Base-by-base conservation (phyloP, 192 early-diverging fungal species). In the Haplosporangium gracile region DNA sequence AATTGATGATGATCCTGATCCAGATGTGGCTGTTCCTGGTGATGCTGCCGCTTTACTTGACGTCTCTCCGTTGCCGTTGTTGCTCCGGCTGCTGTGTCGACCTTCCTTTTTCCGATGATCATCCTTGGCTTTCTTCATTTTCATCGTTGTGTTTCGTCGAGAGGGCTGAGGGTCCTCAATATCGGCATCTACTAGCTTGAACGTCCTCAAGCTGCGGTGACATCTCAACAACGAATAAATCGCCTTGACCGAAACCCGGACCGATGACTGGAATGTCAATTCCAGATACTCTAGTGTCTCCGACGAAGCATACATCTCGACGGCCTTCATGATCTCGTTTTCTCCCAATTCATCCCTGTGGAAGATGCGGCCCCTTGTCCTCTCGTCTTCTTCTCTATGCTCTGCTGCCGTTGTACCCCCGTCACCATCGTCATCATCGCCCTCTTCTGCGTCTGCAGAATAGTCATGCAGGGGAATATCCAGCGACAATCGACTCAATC, bases 121-220 rank as follows among this genome's bases (percentile, higher is more conserved):
- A 51, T 53, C 53, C 5, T 45, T 70, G 22, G 0, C 8, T 16
- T 47, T 57, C 10, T 68, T 45, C 42, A 68, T 20, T 13, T 68
- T 68, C 24, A 42, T 40, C 13, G 2, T 18, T 51, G 39, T 26
- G 24, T 16, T 16, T 51, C 34, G 26, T 51, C 49, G 49, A 51
- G 49, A 29, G 34, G 22, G 0, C 4, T 8, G 10, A 4, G 60
- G 43, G 1, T 81, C 80, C 65, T 70, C 74, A 70, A 81, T 76
- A 71, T 81, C 80, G 11, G 53, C 80, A 71, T 81, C 80, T 32
- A 70, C 68, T 2, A 81, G 40, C 43, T 81, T 81, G 60, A 81
- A 11, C 1, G 80, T 81, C 22, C 24, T 65, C 15, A 81, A 29
- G 1, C 36, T 34, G 26, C 42, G 68, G 20, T 75, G 73, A 34